Percentiles rank a stretch among this genome's conserved stretches.
phyloP scores from a whole-genome alignment of 108 stramenopile species.

The Nitzschia sp. region DNA sequence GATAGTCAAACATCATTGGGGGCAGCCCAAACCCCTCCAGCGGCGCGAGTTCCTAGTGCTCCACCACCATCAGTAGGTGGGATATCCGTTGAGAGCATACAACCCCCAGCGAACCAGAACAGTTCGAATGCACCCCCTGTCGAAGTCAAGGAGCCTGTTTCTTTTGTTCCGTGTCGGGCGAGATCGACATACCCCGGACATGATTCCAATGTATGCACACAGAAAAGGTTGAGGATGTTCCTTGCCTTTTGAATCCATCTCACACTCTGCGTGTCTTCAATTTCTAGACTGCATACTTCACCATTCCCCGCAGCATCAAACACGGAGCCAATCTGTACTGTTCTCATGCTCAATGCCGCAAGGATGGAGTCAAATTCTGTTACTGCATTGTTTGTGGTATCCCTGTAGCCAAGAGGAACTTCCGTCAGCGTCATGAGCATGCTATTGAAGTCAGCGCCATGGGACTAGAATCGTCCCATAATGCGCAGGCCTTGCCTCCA shows the following conservation, averaged over 20 bases:
- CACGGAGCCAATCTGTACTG: conserved; percentile 66
- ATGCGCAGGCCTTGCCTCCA: too few species aligned
- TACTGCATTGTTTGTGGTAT: conserved; percentile 63
- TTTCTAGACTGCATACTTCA: conserved; percentile 53
- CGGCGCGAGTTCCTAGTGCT: too few species aligned
- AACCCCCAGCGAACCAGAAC: too few species aligned
- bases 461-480: too few species aligned
- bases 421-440: conserved; percentile 68
- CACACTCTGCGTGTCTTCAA: not conserved
- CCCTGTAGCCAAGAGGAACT: conserved; percentile 78
- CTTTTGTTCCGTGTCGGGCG: conserved; percentile 5
- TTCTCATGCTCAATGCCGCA: conserved; percentile 51
- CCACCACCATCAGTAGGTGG: too few species aligned
- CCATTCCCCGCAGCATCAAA: conserved; percentile 45
- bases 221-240: not conserved
- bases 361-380: conserved; percentile 61
- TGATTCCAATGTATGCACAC: not conserved
- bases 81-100: too few species aligned
- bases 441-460: not conserved
- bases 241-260: not conserved
- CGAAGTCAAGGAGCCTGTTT: not conserved
- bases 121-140: too few species aligned
- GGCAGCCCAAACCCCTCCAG: too few species aligned
- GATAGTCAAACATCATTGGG: too few species aligned
- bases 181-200: not conserved